A percentile compares a stretch with the other conserved stretches of the same genome.
These are phyloP conservation scores for Botryotinia calthae DNA, from an alignment of 2,329 filamentous ascomycete genomes.

Conservation along the genomic window DNA sequence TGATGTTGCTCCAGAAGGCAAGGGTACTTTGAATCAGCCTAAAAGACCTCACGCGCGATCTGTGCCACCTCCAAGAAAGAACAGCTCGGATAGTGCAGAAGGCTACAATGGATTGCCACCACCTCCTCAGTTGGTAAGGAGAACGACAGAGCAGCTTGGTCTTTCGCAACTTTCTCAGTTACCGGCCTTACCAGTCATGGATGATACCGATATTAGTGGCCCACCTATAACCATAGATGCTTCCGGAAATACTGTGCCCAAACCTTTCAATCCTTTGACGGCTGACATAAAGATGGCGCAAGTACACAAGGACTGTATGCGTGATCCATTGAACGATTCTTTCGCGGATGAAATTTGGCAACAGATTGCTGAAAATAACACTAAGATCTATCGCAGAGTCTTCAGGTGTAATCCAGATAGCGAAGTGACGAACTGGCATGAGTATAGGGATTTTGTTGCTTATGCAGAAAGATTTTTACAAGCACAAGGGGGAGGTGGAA, in stretches of 20 bases:
- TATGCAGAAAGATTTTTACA: slow-evolving; percentile 73
- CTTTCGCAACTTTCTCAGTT: slow-evolving; percentile 68
- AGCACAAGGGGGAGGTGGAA: slow-evolving; percentile 40
- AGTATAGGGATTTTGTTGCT: slow-evolving; percentile 60
- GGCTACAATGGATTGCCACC: slow-evolving; percentile 57
- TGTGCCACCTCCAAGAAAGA: slow-evolving; percentile 22
- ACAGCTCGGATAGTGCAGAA: slow-evolving; percentile 31
- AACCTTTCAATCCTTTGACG: slow-evolving; percentile 51
- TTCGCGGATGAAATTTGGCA: slow-evolving; percentile 92
- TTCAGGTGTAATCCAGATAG: slow-evolving; percentile 98
- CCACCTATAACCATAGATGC: slow-evolving; percentile 59
- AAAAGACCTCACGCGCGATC: slow-evolving; percentile 43
- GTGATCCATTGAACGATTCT: slow-evolving; percentile 74
- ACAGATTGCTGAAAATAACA: slow-evolving; percentile 87
- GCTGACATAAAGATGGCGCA: slow-evolving; percentile 70
- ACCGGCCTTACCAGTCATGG: slow-evolving; percentile 64
- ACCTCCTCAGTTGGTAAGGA: slow-evolving; percentile 53
- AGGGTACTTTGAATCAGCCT: slow-evolving; percentile 54
- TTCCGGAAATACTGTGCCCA: slow-evolving; percentile 48
- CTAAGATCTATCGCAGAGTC: slow-evolving; percentile 86
- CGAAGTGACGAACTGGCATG: slow-evolving; percentile 87
- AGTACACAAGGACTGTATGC: slow-evolving; percentile 90
- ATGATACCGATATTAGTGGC: slow-evolving; percentile 81
- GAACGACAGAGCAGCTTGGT: slow-evolving; percentile 65
- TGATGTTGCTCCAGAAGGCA: slow-evolving; percentile 61